Evolutionary conservation across 2,329 filamentous ascomycete species (phyloP).

Genomic region (Arthrobotrys sphaeroides): DNA sequence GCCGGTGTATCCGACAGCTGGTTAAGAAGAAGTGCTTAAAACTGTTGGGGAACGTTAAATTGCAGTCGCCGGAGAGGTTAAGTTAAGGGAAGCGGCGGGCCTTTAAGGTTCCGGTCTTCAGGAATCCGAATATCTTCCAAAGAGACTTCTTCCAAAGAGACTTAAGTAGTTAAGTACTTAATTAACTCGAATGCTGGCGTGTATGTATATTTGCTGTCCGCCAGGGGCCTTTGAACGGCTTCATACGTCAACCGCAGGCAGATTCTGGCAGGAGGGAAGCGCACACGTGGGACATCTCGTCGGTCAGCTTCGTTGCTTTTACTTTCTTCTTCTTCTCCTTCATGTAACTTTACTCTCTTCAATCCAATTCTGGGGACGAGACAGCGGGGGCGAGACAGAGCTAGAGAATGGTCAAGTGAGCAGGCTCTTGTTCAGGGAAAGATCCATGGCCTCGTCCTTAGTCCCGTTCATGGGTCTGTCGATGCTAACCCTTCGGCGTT

Average conservation of each 20-base stretch:
- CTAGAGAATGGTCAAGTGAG: constrained; percentile 45
- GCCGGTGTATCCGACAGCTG: too few species aligned
- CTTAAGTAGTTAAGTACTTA: not conserved
- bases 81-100: not conserved
- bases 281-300: constrained; percentile 31
- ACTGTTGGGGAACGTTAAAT: constrained; percentile 8
- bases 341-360: too few species aligned
- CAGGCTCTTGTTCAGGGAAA: constrained; percentile 44
- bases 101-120: not conserved
- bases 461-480: too few species aligned
- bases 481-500: not conserved
- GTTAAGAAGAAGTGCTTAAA: too few species aligned
- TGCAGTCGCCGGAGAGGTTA: not conserved
- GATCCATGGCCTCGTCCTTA: constrained; percentile 20
- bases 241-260: not conserved
- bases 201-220: too few species aligned
- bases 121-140: too few species aligned
- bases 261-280: constrained; percentile 10
- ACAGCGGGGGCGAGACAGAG: not conserved
- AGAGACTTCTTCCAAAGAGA: too few species aligned
- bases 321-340: not conserved
- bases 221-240: not conserved
- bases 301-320: not conserved
- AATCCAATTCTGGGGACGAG: too few species aligned
- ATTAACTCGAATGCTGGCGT: too few species aligned